Evolutionary conservation across 2,329 filamentous ascomycete species (phyloP), one percentile per base, ranked within the genome.

Genomic region (Cryoendolithus antarcticus): DNA sequence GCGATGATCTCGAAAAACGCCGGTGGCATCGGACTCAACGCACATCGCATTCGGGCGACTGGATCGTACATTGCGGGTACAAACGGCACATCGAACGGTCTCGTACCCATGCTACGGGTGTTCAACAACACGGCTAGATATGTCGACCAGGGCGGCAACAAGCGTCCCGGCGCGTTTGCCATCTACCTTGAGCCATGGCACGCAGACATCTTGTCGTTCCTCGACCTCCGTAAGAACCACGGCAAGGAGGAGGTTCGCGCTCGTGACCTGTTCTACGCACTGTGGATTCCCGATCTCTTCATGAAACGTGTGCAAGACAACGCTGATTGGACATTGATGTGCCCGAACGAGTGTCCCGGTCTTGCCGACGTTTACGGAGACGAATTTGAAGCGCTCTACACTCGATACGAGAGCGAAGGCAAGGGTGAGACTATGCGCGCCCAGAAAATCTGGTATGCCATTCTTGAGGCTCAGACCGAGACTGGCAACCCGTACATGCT

Each of bases 1-100:
- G 91, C 91, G 51, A 89, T 98, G 86, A 98, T 98, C 65, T 98
- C 91, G 59, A 98, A 98, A 77, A 96, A 91, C 67, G 91, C 91
- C 52, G 91, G 91, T 62, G 91, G 91, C 62, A 96, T 98, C 61
- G 91, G 91, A 55, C 73, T 98, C 48, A 96, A 98, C 58, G 80
- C 89, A 37, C 91, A 98, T 70, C 82, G 88, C 56, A 98, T 98
- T 56, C 86, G 91, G 63, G 85, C 91, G 46, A 98, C 91, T 39
- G 89, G 91, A 46, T 94, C 91, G 21, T 98, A 98, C 67, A 98
- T 98, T 64, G 85, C 83, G 45, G 91, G 91, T 56, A 98, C 91
- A 54, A 98, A 98, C 58, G 91, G 91, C 52, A 94, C 89, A 42
- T 98, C 91, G 40, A 98, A 98, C 59, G 91, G 91, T 56, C 82